A percentile compares a stretch with the other conserved stretches of the same genome.
These are phyloP conservation scores for Apiospora marii DNA, from an alignment of 2,329 filamentous ascomycete species.

Conservation along the genomic window DNA sequence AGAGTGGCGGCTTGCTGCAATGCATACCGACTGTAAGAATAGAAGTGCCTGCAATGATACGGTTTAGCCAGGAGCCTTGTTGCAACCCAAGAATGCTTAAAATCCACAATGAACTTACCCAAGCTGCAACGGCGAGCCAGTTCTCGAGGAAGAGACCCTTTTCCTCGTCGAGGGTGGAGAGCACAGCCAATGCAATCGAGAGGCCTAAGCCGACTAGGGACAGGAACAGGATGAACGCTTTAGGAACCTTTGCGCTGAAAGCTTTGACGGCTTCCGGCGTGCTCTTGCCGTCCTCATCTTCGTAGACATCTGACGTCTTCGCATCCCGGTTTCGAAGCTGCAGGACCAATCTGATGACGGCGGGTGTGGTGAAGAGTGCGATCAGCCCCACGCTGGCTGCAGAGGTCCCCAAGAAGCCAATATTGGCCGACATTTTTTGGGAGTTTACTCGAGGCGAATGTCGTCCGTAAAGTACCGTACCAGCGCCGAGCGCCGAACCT, in stretches of 20 bases:
- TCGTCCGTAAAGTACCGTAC: constrained; percentile 16
- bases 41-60: constrained; percentile 53
- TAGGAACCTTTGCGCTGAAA: constrained; percentile 69
- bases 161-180: constrained; percentile 53
- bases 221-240: constrained; percentile 61
- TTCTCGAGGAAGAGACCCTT: constrained; percentile 57
- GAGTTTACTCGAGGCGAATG: neutral
- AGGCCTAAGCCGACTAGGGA: constrained; percentile 60
- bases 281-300: constrained; percentile 74
- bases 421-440: constrained; percentile 33
- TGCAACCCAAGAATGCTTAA: constrained; percentile 19
- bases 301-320: constrained; percentile 60
- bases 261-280: constrained; percentile 67
- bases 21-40: constrained; percentile 57
- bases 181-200: constrained; percentile 64
- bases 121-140: constrained; percentile 67
- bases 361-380: constrained; percentile 36
- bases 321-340: constrained; percentile 34
- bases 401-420: constrained; percentile 34
- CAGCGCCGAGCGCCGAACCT: constrained; percentile 18
- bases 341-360: constrained; percentile 32
- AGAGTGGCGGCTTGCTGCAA: constrained; percentile 58
- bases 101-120: constrained; percentile 60
- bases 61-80: constrained; percentile 29
- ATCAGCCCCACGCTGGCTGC: constrained; percentile 38